A percentile compares a stretch with the other conserved stretches of the same genome.
These are phyloP conservation scores for Pseudonitzschia delicatissima DNA, from an alignment of 108 stramenopile species.

Conservation along the genomic window DNA sequence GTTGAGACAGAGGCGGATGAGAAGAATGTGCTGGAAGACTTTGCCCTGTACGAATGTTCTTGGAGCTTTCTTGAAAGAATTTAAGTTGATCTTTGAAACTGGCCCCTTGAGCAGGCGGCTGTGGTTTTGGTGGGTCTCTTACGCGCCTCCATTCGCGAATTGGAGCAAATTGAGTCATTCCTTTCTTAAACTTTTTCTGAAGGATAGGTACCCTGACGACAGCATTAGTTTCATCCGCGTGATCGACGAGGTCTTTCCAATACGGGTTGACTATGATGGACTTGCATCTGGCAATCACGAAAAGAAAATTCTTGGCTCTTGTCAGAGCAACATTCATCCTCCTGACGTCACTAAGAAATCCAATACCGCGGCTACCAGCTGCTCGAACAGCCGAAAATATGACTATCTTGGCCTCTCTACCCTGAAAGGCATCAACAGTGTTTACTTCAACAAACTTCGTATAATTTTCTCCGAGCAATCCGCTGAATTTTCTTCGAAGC, in stretches of 20 bases:
- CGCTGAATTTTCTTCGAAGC: slow-evolving; percentile 55
- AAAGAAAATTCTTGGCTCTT: slow-evolving; percentile 87
- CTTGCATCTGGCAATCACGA: slow-evolving; percentile 78
- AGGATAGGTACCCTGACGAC: slow-evolving; percentile 54
- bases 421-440: slow-evolving; percentile 96
- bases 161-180: slow-evolving; percentile 24
- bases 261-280: slow-evolving; percentile 83
- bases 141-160: slow-evolving; percentile 26
- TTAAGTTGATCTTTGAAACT: background rate
- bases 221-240: slow-evolving; percentile 62
- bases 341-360: slow-evolving; percentile 95
- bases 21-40: too few species aligned
- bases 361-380: slow-evolving; percentile 87
- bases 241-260: slow-evolving; percentile 80
- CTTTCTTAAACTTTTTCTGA: background rate
- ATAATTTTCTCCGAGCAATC: slow-evolving; percentile 44
- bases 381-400: slow-evolving; percentile 92
- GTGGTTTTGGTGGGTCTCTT: background rate
- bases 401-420: slow-evolving; percentile 90
- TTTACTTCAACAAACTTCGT: slow-evolving; percentile 74
- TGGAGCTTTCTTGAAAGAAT: background rate
- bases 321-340: slow-evolving; percentile 99
- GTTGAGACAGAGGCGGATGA: too few species aligned
- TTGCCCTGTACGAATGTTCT: too few species aligned
- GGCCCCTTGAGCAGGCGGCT: background rate